phyloP scores from a whole-genome alignment of 306 rosid genomes.

The Acmispon strigosus region DNA sequence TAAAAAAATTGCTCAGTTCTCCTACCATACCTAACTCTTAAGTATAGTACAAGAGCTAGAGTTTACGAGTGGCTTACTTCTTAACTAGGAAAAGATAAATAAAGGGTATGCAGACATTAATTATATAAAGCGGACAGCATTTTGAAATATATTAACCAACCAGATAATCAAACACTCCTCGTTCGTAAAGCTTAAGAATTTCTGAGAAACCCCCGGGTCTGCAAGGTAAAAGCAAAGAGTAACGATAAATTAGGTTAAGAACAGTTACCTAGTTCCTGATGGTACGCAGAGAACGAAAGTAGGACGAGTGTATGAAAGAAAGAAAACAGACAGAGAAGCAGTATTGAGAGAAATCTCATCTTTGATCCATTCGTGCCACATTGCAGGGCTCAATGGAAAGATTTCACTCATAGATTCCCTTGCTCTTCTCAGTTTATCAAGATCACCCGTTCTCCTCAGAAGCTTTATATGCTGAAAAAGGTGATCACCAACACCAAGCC shows the following conservation, averaged over 20 bases:
- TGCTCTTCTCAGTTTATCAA: slow-evolving; percentile 65
- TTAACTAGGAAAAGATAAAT: slow-evolving; percentile 12
- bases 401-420: slow-evolving; percentile 72
- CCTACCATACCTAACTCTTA: too few species aligned
- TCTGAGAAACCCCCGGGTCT: slow-evolving; percentile 44
- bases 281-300: neutral
- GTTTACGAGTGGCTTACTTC: neutral
- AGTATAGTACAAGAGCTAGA: too few species aligned
- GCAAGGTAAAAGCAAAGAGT: slow-evolving; percentile 12
- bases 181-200: slow-evolving; percentile 61
- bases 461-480: slow-evolving; percentile 63
- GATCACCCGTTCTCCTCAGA: slow-evolving; percentile 60
- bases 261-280: neutral
- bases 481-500: too few species aligned
- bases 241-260: neutral
- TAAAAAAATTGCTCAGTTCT: too few species aligned
- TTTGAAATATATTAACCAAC: slow-evolving; percentile 39
- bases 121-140: too few species aligned
- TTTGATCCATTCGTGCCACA: slow-evolving; percentile 91
- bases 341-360: slow-evolving; percentile 64
- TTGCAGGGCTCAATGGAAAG: slow-evolving; percentile 64
- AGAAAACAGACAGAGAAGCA: slow-evolving; percentile 33
- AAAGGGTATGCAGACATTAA: neutral
- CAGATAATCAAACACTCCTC: slow-evolving; percentile 70
- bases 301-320: neutral